A percentile compares a stretch with the other conserved stretches of the same genome.
These are phyloP conservation scores for Magnolia changhungtana DNA, from an alignment of 164 flowering plant genomes.

Conservation along the genomic window DNA sequence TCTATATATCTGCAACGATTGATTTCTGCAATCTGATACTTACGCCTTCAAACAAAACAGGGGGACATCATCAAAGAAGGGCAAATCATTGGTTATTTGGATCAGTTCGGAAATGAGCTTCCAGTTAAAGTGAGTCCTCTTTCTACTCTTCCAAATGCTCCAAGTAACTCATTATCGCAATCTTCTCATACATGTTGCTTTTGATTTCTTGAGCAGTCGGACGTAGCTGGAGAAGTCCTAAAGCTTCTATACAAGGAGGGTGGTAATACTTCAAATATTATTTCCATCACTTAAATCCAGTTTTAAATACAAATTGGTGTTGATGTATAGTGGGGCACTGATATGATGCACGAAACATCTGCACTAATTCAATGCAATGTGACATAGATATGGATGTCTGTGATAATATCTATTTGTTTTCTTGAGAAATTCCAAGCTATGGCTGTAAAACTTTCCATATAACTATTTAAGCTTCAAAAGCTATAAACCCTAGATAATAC, in stretches of 20 bases:
- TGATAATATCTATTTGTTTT: background rate
- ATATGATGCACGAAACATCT: too few relatives aligned
- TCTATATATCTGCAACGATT: too few relatives aligned
- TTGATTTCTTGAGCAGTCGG: conserved; percentile 53
- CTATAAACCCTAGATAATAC: too few relatives aligned
- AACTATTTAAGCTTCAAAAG: background rate
- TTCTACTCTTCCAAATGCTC: background rate
- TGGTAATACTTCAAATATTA: conserved; percentile 40
- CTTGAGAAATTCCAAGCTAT: background rate
- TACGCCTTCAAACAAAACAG: conserved; percentile 30
- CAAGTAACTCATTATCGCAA: background rate
- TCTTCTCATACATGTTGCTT: conserved; percentile 9
- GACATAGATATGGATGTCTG: background rate
- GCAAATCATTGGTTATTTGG: conserved; percentile 80
- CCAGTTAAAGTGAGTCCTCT: conserved; percentile 63
- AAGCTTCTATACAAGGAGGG: conserved; percentile 72
- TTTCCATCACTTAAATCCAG: background rate
- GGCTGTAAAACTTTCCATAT: background rate
- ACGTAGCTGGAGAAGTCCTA: conserved; percentile 80
- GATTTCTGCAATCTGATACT: background rate
- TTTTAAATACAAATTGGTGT: background rate
- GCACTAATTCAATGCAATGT: too few relatives aligned
- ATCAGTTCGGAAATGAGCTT: conserved; percentile 76
- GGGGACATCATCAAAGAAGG: conserved; percentile 85
- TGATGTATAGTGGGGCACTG: too few relatives aligned